Conservation (phyloP, 2,329 filamentous ascomycete genomes). For the Curvularia eragrostidis region DNA sequence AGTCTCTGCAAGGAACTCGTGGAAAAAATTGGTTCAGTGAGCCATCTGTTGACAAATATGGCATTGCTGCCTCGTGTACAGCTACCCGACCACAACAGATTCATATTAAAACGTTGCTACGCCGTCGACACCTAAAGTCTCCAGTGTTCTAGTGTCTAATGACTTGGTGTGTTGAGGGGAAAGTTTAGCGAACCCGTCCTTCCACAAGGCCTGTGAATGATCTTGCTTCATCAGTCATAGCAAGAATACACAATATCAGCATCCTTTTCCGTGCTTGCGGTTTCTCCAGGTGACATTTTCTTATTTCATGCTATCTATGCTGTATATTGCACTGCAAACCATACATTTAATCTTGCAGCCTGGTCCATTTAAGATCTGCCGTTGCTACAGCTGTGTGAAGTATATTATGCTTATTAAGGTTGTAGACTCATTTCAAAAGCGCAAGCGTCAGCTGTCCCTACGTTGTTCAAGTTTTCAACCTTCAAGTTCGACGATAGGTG, state of each 20-base stretch:
- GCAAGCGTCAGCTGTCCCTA: not conserved
- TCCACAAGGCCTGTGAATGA: too few relatives aligned
- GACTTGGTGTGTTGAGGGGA: not conserved
- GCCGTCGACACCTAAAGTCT: not conserved
- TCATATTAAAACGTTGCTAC: not conserved
- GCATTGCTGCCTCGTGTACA: not conserved
- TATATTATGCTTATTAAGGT: not conserved
- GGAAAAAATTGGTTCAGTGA: not conserved
- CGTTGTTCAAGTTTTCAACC: not conserved
- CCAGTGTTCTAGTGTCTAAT: not conserved
- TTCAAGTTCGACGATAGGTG: not conserved
- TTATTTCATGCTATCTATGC: not conserved
- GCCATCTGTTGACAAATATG: not conserved
- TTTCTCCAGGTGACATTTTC: not conserved
- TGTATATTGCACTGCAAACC: not conserved
- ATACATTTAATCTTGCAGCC: not conserved
- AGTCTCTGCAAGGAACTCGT: not conserved
- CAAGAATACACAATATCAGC: not conserved
- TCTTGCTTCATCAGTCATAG: too few relatives aligned
- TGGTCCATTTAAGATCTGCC: not conserved
- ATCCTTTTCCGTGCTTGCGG: not conserved
- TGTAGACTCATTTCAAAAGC: not conserved
- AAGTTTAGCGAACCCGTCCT: not conserved
- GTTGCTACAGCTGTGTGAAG: not conserved
- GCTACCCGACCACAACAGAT: not conserved